These are phyloP conservation scores for Choanephora cucurbitarum DNA, from an alignment of 371 early-diverging fungal species.

Conservation along the genomic window DNA sequence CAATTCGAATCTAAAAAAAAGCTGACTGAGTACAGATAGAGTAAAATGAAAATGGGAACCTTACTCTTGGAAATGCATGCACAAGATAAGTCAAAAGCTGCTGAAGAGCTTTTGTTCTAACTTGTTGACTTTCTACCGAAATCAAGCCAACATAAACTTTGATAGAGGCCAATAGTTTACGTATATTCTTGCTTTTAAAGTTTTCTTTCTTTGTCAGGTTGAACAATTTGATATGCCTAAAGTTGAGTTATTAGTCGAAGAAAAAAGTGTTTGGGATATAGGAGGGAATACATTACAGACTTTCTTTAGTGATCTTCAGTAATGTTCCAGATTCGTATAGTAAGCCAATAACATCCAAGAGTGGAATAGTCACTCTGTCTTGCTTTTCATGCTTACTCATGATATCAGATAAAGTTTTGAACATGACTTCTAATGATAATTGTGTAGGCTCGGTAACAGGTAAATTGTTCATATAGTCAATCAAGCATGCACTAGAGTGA, in stretches of 20 bases:
- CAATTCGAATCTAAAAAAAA: conserved; percentile 46
- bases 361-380: conserved; percentile 68
- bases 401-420: conserved; percentile 42
- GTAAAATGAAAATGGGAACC: neutral
- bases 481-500: conserved; percentile 63
- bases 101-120: conserved; percentile 42
- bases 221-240: conserved; percentile 37
- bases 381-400: conserved; percentile 48
- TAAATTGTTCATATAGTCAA: conserved; percentile 59
- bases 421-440: conserved; percentile 35
- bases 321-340: conserved; percentile 61
- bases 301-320: conserved; percentile 36
- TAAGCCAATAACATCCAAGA: conserved; percentile 69
- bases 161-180: conserved; percentile 47
- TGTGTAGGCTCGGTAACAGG: conserved; percentile 19
- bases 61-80: conserved; percentile 57
- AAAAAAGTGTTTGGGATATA: too few species aligned
- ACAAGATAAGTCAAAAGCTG: conserved; percentile 52
- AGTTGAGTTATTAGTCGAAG: neutral
- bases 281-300: conserved; percentile 38
- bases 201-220: conserved; percentile 35
- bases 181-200: conserved; percentile 42
- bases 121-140: conserved; percentile 24
- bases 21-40: neutral
- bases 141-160: conserved; percentile 51